Evolutionary conservation across 306 rosid species (phyloP).

Genomic region (Begonia loranthoides): DNA sequence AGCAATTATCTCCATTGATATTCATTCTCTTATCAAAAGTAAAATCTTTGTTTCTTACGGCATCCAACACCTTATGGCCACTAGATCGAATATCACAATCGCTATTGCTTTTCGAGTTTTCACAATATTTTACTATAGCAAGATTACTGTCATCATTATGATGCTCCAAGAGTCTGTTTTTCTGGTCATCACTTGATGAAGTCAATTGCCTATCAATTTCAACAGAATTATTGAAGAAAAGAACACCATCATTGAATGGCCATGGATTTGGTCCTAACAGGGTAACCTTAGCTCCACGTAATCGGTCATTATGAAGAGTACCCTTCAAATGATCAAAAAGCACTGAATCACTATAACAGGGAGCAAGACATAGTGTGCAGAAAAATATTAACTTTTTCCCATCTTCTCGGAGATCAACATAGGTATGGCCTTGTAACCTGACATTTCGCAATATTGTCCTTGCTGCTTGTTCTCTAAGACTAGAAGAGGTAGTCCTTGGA

Average conservation of each 20-base stretch:
- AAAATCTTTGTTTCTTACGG: constrained; percentile 13
- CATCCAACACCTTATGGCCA: constrained; percentile 12
- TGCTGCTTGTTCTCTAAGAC: constrained; percentile 50
- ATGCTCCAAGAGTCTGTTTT: constrained; percentile 28
- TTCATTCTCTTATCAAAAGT: constrained; percentile 8
- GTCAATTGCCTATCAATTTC: constrained; percentile 23
- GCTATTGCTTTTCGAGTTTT: constrained; percentile 8
- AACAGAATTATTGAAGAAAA: constrained; percentile 46
- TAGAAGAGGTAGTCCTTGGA: constrained; percentile 22
- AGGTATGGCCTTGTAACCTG: constrained; percentile 74
- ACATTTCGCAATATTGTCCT: constrained; percentile 56
- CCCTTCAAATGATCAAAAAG: constrained; percentile 81
- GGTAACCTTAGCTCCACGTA: constrained; percentile 57
- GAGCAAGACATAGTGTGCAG: constrained; percentile 70
- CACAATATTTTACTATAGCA: constrained; percentile 53
- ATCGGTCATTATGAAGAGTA: constrained; percentile 49
- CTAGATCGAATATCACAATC: constrained; percentile 9
- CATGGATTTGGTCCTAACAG: constrained; percentile 66
- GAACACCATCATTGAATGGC: constrained; percentile 85
- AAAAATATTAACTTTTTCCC: constrained; percentile 65
- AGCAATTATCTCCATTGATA: constrained; percentile 12
- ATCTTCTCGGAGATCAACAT: constrained; percentile 66
- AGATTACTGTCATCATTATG: constrained; percentile 26
- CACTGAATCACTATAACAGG: constrained; percentile 56
- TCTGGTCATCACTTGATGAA: constrained; percentile 11